Evolutionary conservation across 1,139 yeast genomes (phyloP), one percentile per base, ranked within the genome.

Genomic region (Scheffersomyces insectosa): DNA sequence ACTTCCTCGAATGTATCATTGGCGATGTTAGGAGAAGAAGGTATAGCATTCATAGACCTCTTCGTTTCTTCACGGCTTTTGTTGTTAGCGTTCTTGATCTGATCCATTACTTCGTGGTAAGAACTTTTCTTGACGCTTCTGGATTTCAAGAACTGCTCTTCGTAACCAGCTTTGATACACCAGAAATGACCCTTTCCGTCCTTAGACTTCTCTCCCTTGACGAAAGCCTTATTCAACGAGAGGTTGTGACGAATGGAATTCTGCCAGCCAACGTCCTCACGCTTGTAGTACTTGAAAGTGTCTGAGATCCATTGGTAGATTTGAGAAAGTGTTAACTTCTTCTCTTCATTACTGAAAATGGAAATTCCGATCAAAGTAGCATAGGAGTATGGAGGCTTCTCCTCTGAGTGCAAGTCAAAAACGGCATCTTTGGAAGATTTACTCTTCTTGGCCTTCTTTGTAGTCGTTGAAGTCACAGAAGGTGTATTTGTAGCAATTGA

Each of bases 121-220:
- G 73, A 69, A 46, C 68, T 62, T 54, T 72, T 76, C 54, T 74
- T 77, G 35, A 69, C 72, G 42, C 72, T 65, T 56, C 83, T 78
- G 5, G 80, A 81, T 59, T 83, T 87, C 57, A 88, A 75, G 58
- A 93, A 93, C 62, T 85, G 89, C 50, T 81, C 81, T 63, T 91
- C 97, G 58, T 77, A 81, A 3, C 96, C 97, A 16, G 80, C 73
- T 49, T 85, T 90, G 42, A 93, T 88, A 55, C 88, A 83, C 99
- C 99, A 95, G 65, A 86, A 93, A 67, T 91, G 96, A 29, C 99
- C 99, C 68, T 93, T 93, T 5, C 98, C 98, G 63, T 88, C 96
- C 55, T 88, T 86, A 12, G 97, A 91, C 60, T 93, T 86, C 52
- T 88, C 96, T 32, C 95, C 89, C 66, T 93, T 93, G 43, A 85